Conservation (phyloP, 1,139 yeast genomes). For the Nakaseomyces kungkrabaensis region DNA sequence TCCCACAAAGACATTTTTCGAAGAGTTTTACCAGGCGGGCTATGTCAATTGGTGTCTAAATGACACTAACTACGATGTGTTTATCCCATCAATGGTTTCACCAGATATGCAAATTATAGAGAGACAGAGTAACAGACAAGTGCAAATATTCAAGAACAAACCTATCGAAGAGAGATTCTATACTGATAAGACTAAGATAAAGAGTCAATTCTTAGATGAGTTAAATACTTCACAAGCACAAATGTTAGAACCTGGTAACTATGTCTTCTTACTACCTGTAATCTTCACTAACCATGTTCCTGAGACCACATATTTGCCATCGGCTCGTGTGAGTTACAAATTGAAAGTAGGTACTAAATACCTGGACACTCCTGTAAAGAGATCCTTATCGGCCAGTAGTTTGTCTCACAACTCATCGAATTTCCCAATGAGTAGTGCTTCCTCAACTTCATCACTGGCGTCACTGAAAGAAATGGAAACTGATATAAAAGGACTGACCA, state of each 20-base stretch:
- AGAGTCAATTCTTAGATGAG: slow-evolving; percentile 10
- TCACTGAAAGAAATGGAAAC: slow-evolving; percentile 8
- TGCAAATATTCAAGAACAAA: slow-evolving; percentile 12
- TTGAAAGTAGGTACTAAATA: slow-evolving; percentile 20
- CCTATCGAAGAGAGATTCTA: slow-evolving; percentile 14
- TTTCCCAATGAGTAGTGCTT: neutral
- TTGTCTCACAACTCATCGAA: slow-evolving; percentile 1
- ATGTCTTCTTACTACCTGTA: slow-evolving; percentile 66
- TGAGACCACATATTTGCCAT: slow-evolving; percentile 53
- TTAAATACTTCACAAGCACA: slow-evolving; percentile 9
- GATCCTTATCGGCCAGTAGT: neutral
- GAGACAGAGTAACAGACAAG: slow-evolving; percentile 13
- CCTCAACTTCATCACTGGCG: slow-evolving; percentile 1
- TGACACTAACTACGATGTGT: slow-evolving; percentile 39
- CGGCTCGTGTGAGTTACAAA: slow-evolving; percentile 28
- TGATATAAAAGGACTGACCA: slow-evolving; percentile 2
- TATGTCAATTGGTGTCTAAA: slow-evolving; percentile 38
- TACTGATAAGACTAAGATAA: slow-evolving; percentile 15
- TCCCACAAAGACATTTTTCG: slow-evolving; percentile 33
- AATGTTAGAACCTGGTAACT: slow-evolving; percentile 49
- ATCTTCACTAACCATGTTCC: slow-evolving; percentile 64
- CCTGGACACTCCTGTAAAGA: neutral
- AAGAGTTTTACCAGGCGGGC: slow-evolving; percentile 44
- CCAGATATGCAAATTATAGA: slow-evolving; percentile 22
- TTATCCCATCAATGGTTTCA: slow-evolving; percentile 29